Base-by-base conservation (phyloP, 2,329 filamentous ascomycete species). In the Fusarium secorum region DNA sequence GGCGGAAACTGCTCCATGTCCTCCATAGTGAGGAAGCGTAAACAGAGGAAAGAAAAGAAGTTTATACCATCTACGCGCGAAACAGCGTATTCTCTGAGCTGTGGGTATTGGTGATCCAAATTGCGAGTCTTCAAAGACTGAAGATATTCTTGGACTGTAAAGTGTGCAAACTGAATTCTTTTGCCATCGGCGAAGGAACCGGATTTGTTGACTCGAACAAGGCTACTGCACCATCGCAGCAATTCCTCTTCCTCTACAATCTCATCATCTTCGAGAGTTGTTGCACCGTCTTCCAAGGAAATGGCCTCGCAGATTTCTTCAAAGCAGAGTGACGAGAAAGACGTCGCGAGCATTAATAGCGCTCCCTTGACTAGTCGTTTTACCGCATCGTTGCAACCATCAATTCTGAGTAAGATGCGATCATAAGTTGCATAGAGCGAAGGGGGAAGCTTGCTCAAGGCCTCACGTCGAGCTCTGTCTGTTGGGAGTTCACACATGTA, bases 111-210 rank as follows among this genome's bases (percentile, higher is more conserved):
- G 28, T 30, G 10, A 22, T 35, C 41, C 5, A 22, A 54, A 30
- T 4, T 32, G 11, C n/a, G 51, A 46, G 39, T 35, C 10, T 15
- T 20, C 3, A 26, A 42, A 4, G 30, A 33, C 8, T 26, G 15
- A 11, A 58, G 26, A 13, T 51, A 51, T 32, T 39, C 55, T 26
- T 38, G 20, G 20, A 58, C 55, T 4, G 55, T 32, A 18, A 58
- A 58, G n/a, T 58, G 44, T 3, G 44, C 44, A 32, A 58, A 58
- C 33, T 58, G 33, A 4, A 51, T 51, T 22, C 5, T 48, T 33
- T 24, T 33, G 11, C 11, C 28, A 33, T 5, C 3, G 1, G 7
- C 4, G 4, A 30, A 4, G 17, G 14, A 30, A 5, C 13, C 0
- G 7, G 17, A 17, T 26, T 39, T 33, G 15, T 24, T 20, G 17